These are phyloP conservation scores for Stemphylium beticola DNA, from an alignment of 2,329 filamentous ascomycete genomes.

Conservation along the genomic window DNA sequence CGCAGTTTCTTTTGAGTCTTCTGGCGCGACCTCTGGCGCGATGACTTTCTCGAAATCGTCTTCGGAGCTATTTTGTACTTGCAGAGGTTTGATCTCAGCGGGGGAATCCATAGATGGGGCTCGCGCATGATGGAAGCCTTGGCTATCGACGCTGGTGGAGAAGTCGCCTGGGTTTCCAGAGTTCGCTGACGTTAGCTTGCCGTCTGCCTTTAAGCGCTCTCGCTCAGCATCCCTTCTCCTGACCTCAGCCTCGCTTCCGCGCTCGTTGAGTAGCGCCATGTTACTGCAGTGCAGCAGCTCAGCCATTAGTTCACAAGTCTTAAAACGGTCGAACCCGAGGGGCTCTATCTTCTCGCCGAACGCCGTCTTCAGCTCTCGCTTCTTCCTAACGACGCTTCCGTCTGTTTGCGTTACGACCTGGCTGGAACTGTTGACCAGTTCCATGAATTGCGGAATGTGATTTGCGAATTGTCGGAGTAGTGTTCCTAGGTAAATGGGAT, in stretches of 20 bases:
- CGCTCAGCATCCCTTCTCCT: conserved; percentile 79
- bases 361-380: conserved; percentile 79
- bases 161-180: conserved; percentile 64
- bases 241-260: conserved; percentile 87
- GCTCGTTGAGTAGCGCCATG: conserved; percentile 93
- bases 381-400: conserved; percentile 67
- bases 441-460: conserved; percentile 93
- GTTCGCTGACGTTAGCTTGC: conserved; percentile 68
- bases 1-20: conserved; percentile 59
- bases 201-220: conserved; percentile 77
- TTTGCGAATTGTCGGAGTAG: conserved; percentile 87
- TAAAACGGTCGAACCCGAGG: conserved; percentile 95
- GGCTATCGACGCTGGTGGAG: conserved; percentile 59
- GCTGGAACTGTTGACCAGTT: conserved; percentile 77
- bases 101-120: conserved; percentile 58
- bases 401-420: conserved; percentile 64
- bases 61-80: conserved; percentile 81
- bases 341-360: conserved; percentile 93
- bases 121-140: conserved; percentile 59
- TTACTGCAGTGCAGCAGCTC: conserved; percentile 97
- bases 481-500: conserved; percentile 94
- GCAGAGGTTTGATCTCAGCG: conserved; percentile 72
- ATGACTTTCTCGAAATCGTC: conserved; percentile 94
- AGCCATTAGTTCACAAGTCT: conserved; percentile 98
- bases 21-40: conserved; percentile 71